phyloP scores from a whole-genome alignment of 2,329 filamentous ascomycete species.

The Penicillium brasilianum region DNA sequence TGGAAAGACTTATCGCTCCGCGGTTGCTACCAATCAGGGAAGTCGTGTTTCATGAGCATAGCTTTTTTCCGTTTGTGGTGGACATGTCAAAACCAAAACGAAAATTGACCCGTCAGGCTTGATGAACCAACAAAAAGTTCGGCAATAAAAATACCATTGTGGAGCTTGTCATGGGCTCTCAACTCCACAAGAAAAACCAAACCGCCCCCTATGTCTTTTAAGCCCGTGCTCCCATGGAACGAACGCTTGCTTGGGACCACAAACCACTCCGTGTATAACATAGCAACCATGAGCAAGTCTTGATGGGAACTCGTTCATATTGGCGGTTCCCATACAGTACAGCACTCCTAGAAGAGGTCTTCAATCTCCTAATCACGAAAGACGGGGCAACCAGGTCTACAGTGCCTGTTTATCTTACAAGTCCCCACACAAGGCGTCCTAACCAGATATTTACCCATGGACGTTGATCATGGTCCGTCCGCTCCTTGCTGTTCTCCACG shows the following conservation, averaged over 20 bases:
- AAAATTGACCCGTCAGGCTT: not conserved
- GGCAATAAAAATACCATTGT: slow-evolving; percentile 4
- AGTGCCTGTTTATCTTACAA: not conserved
- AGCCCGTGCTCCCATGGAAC: not conserved
- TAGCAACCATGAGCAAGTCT: not conserved
- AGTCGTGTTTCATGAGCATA: not conserved
- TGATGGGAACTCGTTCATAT: not conserved
- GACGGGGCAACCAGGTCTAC: not conserved
- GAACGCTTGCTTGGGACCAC: not conserved
- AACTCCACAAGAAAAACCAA: slow-evolving; percentile 6
- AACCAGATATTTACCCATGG: not conserved
- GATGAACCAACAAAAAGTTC: not conserved
- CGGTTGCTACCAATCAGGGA: not conserved
- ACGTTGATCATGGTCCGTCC: slow-evolving; percentile 5
- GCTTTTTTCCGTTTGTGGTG: not conserved
- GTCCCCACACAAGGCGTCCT: not conserved
- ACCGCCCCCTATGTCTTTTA: not conserved
- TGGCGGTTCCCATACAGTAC: not conserved
- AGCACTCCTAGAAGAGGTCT: not conserved
- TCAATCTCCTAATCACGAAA: not conserved
- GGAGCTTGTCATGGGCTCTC: not conserved
- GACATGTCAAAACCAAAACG: not conserved
- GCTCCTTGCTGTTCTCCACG: not conserved
- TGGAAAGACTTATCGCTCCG: not conserved
- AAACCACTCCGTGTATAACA: not conserved